Conservation (phyloP, 257 asterid species). For the Echium plantagineum region DNA sequence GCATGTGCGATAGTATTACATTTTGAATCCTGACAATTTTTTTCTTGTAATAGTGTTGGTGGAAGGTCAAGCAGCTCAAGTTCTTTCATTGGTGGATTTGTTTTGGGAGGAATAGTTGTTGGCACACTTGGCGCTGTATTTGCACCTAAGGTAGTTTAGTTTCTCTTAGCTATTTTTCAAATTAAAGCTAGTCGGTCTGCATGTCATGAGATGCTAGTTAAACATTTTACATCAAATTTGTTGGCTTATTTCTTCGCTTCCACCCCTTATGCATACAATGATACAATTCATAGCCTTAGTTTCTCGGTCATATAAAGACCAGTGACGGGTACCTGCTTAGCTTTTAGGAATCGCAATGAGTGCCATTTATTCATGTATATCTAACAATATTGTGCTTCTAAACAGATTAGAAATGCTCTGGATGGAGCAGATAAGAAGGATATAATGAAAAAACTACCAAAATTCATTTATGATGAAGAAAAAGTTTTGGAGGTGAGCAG, state of each 20-base stretch:
- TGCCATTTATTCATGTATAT: background rate
- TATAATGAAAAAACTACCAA: conserved; percentile 75
- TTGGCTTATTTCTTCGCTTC: background rate
- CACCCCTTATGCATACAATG: no score
- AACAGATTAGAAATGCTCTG: conserved; percentile 62
- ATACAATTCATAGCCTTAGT: no score
- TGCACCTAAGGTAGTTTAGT: conserved; percentile 66
- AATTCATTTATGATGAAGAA: conserved; percentile 75
- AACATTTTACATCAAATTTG: background rate
- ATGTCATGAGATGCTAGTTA: background rate
- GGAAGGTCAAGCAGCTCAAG: conserved; percentile 34
- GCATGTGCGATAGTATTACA: background rate
- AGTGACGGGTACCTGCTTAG: background rate
- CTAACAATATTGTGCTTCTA: conserved; percentile 4
- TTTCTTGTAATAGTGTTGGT: conserved; percentile 41
- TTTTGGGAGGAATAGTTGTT: conserved; percentile 64
- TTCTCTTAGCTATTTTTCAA: conserved; percentile 4
- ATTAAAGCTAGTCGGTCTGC: background rate
- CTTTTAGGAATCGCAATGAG: background rate
- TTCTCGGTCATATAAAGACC: background rate
- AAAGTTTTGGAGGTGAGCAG: conserved; percentile 64
- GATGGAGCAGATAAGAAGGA: conserved; percentile 67
- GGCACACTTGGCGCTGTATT: conserved; percentile 71
- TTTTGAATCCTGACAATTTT: background rate
- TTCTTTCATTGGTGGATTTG: conserved; percentile 63